Conservation (phyloP, 495 filamentous ascomycete species). For the Emericellopsis terricola region DNA sequence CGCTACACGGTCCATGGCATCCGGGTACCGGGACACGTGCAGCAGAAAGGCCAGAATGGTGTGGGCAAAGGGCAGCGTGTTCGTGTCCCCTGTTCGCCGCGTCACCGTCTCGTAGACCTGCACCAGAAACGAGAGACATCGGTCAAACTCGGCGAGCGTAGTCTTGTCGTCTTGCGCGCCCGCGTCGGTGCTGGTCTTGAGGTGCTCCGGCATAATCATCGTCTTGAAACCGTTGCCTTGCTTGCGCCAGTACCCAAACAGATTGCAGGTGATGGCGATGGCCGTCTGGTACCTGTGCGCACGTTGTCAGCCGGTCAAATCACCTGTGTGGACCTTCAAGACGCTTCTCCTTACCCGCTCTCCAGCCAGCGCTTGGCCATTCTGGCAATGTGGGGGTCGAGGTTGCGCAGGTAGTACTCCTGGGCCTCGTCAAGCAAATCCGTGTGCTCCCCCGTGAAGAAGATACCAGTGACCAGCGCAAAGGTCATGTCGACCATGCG, state of each 20-base stretch:
- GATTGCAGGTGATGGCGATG: constrained; percentile 25
- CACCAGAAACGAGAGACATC: constrained; percentile 10
- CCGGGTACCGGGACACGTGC: constrained; percentile 32
- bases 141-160: no score
- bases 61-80: constrained; percentile 50
- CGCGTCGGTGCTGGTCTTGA: no score
- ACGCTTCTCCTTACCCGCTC: constrained; percentile 26
- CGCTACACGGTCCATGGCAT: constrained; percentile 27
- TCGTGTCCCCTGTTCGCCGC: constrained; percentile 38
- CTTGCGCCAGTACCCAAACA: constrained; percentile 16
- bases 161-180: no score
- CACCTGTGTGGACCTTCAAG: constrained; percentile 24
- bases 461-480: constrained; percentile 43
- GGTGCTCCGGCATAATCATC: constrained; percentile 10
- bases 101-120: constrained; percentile 33
- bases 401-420: constrained; percentile 28
- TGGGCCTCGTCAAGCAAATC: constrained; percentile 28
- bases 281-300: constrained; percentile 34
- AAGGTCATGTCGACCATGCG: constrained; percentile 34
- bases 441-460: constrained; percentile 38
- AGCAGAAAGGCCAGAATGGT: constrained; percentile 51
- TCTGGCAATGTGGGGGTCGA: constrained; percentile 42
- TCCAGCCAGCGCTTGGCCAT: constrained; percentile 43
- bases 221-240: constrained; percentile 17
- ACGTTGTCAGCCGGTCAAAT: constrained; percentile 32